Percentiles rank a stretch among this genome's conserved stretches.
Evolutionary conservation across 495 filamentous ascomycete species (phyloP).

Genomic region (Chlorociboria aeruginascens): DNA sequence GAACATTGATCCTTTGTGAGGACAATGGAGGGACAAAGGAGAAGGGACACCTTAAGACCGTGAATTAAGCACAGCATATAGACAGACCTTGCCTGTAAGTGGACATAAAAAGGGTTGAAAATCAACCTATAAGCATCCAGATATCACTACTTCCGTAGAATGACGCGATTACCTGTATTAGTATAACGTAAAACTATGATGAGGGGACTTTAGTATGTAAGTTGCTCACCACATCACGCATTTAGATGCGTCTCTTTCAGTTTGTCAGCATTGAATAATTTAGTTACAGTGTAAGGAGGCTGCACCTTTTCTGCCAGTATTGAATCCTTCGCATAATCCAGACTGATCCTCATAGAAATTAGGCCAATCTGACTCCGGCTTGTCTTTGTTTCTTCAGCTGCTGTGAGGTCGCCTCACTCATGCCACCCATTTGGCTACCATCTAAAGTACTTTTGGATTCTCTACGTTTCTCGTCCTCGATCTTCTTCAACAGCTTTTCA

Average conservation of each 20-base stretch:
- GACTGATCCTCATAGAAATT: conserved; percentile 3
- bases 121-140: too few relatives aligned
- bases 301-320: conserved; percentile 19
- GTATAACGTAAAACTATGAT: too few relatives aligned
- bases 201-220: too few relatives aligned
- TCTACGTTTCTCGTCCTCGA: conserved; percentile 84
- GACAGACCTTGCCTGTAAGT: too few relatives aligned
- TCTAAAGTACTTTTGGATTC: conserved; percentile 73
- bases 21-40: too few relatives aligned
- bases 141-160: too few relatives aligned
- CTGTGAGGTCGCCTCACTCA: conserved; percentile 65
- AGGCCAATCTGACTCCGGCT: conserved; percentile 79
- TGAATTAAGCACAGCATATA: too few relatives aligned
- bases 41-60: too few relatives aligned
- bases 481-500: conserved; percentile 92
- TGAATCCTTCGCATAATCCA: not conserved
- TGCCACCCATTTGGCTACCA: conserved; percentile 68
- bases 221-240: not conserved
- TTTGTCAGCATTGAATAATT: conserved; percentile 22
- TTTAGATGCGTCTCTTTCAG: not conserved
- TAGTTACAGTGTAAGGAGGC: conserved; percentile 20
- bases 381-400: conserved; percentile 74
- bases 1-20: too few relatives aligned
- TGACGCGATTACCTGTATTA: too few relatives aligned
- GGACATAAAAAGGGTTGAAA: too few relatives aligned